Base-by-base conservation (phyloP, 306 rosid species). In the Arachis hypogaea region DNA sequence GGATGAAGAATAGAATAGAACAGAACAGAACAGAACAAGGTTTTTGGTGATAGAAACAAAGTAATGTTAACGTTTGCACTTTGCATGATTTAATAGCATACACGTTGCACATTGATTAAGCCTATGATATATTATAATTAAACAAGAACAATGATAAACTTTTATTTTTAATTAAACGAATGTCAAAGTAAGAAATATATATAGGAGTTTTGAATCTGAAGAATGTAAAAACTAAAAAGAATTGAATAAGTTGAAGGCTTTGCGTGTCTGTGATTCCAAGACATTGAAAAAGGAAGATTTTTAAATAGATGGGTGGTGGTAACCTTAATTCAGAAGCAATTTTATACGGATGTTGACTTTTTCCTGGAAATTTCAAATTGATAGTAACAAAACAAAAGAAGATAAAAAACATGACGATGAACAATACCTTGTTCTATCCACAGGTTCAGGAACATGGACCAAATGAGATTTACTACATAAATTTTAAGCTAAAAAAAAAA, bases 11-110 rank as follows among this genome's bases (percentile, higher is more conserved):
- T 40, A 80, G 51, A 61, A 69, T 43, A 76, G 66, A 55, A 74
- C 81, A 33, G 51, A 45, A 50, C 45, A 80, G 51, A 61, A 70
- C 49, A 76, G 66, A 55, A 74, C 81, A 59, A 59, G 36, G 38
- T 58, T 38, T 73, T 14, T 8, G 84, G 78, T 67, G 86, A 77
- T 81, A 47, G 76, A 83, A 83, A 79, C 86, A 74, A 83, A 28
- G 84, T 57, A 74, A 63, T 64, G 62, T 50, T 22, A 69, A 83
- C 12, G 43, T 40, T 82, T 57, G 51, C 11, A 41, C 55, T 66
- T 71, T 69, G 58, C 54, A 50, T 40, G 81, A 30, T 42, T 70
- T 75, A 36, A 74, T 47, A 74, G 58, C 66, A 12, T 74, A 22
- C 7, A 33, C 14, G 64, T 29, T 16, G 66, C 74, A 76, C 74